Conservation (phyloP, 164 flowering plant species). For the Nymphaea thermarum region DNA sequence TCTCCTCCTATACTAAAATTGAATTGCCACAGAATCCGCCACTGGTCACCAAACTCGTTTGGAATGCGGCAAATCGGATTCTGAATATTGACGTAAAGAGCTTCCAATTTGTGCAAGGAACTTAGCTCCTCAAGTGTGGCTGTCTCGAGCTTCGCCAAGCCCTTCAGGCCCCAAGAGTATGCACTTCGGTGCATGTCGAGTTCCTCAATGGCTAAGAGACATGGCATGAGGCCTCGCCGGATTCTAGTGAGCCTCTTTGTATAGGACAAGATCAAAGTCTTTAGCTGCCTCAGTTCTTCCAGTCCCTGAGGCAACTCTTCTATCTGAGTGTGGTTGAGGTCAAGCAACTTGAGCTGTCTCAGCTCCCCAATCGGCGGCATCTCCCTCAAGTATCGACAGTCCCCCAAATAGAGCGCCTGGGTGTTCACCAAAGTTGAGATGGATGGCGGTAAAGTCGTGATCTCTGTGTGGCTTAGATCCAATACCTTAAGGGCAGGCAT, state of each 20-base stretch:
- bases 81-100: background rate
- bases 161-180: background rate
- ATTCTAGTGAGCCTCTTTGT: background rate
- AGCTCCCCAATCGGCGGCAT: conserved; percentile 1
- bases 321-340: background rate
- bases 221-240: conserved; percentile 1
- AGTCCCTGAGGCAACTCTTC: conserved; percentile 2
- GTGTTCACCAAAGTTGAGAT: conserved; percentile 1
- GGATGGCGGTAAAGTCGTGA: conserved; percentile 3
- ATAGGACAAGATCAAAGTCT: conserved; percentile 1
- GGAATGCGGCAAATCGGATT: background rate
- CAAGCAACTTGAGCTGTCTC: conserved; percentile 2
- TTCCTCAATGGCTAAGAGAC: conserved; percentile 2
- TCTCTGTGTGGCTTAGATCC: conserved; percentile 2
- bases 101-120: background rate
- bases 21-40: background rate
- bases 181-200: conserved; percentile 1
- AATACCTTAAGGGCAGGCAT: conserved; percentile 2
- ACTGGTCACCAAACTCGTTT: background rate
- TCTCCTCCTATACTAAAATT: background rate
- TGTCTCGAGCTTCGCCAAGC: background rate
- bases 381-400: background rate
- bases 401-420: background rate
- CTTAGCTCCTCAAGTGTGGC: conserved; percentile 2
- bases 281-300: background rate